Conservation (phyloP, 495 filamentous ascomycete species). For the Neurospora hispaniola region DNA sequence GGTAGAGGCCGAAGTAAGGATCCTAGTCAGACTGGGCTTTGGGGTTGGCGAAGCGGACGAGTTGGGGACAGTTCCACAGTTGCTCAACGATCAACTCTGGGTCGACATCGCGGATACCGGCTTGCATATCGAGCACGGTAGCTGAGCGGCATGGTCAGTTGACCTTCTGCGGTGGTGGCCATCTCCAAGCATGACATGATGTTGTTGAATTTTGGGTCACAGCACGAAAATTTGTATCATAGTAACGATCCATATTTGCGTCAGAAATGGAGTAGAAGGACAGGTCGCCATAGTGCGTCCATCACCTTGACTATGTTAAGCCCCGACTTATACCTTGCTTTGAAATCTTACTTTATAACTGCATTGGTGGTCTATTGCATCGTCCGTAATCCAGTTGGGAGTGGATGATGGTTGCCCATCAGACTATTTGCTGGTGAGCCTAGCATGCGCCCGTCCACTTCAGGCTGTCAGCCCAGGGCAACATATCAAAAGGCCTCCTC, state of each 20-base stretch:
- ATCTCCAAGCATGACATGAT: neutral
- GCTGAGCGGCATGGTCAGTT: neutral
- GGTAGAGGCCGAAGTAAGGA: conserved; percentile 2
- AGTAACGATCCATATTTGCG: neutral
- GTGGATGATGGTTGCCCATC: neutral
- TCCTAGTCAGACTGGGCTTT: neutral
- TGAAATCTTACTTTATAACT: accelerated
- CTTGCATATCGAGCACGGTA: neutral
- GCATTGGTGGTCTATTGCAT: neutral
- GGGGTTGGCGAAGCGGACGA: neutral
- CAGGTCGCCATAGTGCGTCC: neutral
- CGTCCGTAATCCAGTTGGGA: neutral
- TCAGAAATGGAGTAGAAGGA: neutral
- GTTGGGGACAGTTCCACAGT: neutral
- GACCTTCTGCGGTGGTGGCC: neutral
- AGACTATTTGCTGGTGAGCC: neutral
- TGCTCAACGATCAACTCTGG: neutral
- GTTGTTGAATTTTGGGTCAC: neutral
- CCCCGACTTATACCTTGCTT: neutral
- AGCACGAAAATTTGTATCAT: neutral
- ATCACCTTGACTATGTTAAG: neutral
- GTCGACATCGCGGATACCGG: neutral
- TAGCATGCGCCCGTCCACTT: neutral
- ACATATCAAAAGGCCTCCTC: neutral
- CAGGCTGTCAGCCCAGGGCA: neutral